Base-by-base conservation (phyloP, 331 rosid genomes). In the Rosa hybrid region DNA sequence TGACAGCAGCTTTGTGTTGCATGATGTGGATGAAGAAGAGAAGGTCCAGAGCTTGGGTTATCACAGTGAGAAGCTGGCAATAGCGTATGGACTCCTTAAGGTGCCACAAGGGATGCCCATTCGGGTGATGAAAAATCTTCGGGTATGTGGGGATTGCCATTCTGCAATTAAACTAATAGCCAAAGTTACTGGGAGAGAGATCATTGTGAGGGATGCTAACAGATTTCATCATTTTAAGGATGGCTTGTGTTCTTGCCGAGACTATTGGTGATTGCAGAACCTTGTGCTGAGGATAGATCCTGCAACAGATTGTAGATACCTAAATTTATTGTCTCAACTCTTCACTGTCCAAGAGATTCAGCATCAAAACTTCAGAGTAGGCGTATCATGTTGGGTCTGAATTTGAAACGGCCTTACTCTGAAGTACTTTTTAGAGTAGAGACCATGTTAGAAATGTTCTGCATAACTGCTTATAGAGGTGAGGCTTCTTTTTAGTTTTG, bases 91-190 rank as follows among this genome's bases (percentile, higher is more conserved):
- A 74, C 89, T 92, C 62, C 84, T 91, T 53, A 92, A 92, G 87
- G 78, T 92, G 69, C 91, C 94, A 1, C 85, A 79, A 76, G 90
- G 92, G 81, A 79, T 82, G 85, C 89, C 93, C 50, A 86, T 91
- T 77, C 86, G 93, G 76, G 94, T 91, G 27, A 93, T 93, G 90
- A 88, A 93, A 85, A 93, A 93, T 79, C 90, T 93, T 81, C 90
- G 97, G 30, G 96, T 93, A 59, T 93, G 97, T 83, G 94, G 94
- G 30, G 97, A 93, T 85, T 91, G 97, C 41, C 98, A 91, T 83
- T 75, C 97, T 75, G 91, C 93, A 12, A 91, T 93, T 77, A 91
- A 93, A 80, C 79, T 93, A 81, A 91, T 91, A 12, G 83, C 97
- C 38, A 91, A 90, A 86, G 81, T 93, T 67, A 87, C 92, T 5